Evolutionary conservation across 805 yeast species (phyloP), one percentile per base, ranked within the genome.

Genomic region (Candida sonorensis): DNA sequence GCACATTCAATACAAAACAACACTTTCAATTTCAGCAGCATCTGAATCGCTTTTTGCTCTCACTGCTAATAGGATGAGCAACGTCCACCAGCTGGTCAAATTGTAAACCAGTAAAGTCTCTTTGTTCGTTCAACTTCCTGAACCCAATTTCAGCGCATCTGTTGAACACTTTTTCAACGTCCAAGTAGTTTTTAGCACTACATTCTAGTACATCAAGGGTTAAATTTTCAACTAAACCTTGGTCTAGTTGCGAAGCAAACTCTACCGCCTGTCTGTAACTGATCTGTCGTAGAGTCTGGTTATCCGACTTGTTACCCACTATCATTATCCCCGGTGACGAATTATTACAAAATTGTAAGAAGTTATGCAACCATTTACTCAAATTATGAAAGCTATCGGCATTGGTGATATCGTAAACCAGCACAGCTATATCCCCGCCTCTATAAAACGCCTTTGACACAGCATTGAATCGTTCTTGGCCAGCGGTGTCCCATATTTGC

Each of bases 401-500:
- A 42, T 64, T 67, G 33, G 77, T 67, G 23, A 70, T 55, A 50
- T 74, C 81, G 45, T 70, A 73, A 13, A 72, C 73, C 26, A 74
- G 44, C 7, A 74, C 59, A 4, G 67, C 75, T 13, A 72, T 69
- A 43, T 74, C 79, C 0, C 78, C 64, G 7, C 81, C 81, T 24
- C 81, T 53, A 50, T 73, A 74, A 42, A 73, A 74, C 4, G 77
- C 72, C 46, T 66, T 69, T 9, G 71, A 62, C 19, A 71, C 67
- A 32, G 73, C 66, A 67, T 75, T 72, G 66, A 90, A 88, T 44
- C 97, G 65, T 57, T 88, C 97, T 60, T 86, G 96, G 7, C 96
- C 95, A 1, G 95, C 95, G 4, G 96, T 87, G 54, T 87, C 96
- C 96, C 97, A 77, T 8, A 77, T 67, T 51, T 77, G 85, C 23